Percentiles rank a stretch among this genome's conserved stretches.
Evolutionary conservation across 495 filamentous ascomycete species (phyloP).

Genomic region (Neurospora cerealis): DNA sequence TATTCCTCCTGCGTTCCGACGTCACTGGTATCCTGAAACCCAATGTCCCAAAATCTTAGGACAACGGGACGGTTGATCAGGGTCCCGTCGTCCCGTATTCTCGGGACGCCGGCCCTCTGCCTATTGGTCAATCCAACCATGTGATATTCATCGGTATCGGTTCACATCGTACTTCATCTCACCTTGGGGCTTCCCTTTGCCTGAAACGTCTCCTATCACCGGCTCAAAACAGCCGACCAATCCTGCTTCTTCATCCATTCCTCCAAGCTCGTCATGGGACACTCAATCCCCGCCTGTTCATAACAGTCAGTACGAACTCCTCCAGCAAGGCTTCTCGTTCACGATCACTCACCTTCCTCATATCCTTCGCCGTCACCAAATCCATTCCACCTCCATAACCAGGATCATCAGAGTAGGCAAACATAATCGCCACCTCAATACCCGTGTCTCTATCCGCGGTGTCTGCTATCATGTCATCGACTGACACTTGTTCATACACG

Average conservation of each 20-base stretch:
- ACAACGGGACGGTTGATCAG: neutral
- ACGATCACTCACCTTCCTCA: constrained; percentile 23
- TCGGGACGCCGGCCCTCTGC: neutral
- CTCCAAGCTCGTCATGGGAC: constrained; percentile 23
- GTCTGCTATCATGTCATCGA: constrained; percentile 25
- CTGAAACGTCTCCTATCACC: neutral
- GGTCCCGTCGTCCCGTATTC: neutral
- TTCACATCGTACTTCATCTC: neutral
- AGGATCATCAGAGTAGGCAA: constrained; percentile 24
- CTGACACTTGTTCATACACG: constrained; percentile 23
- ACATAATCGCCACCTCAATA: constrained; percentile 30
- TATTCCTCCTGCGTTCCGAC: neutral
- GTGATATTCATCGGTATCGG: neutral
- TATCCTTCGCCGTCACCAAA: constrained; percentile 28
- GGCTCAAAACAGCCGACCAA: constrained; percentile 10
- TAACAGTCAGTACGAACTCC: neutral
- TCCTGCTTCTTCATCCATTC: constrained; percentile 19
- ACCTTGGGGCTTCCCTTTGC: neutral
- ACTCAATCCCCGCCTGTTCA: constrained; percentile 21
- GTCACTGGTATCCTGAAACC: neutral
- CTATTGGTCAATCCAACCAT: neutral
- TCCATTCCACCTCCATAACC: constrained; percentile 33
- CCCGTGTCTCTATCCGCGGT: constrained; percentile 23
- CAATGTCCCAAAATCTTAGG: neutral
- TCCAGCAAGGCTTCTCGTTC: neutral